phyloP scores from a whole-genome alignment of 805 yeast genomes.

The Ogataea sp. region DNA sequence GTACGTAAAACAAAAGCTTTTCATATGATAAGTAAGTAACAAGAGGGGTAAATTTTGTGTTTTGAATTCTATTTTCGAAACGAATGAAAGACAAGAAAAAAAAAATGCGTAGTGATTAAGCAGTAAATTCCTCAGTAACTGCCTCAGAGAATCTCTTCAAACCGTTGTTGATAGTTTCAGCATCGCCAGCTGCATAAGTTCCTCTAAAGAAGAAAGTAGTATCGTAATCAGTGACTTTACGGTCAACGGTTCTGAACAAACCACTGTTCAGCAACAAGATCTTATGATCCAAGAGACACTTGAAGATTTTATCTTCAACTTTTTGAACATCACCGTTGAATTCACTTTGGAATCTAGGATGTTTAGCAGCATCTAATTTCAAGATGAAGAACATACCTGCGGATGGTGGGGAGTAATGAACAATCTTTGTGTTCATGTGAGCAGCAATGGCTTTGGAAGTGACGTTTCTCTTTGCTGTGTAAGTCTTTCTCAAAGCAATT shows the following conservation, averaged over 20 bases:
- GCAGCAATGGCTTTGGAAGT: slow-evolving; percentile 62
- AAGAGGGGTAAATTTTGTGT: no score
- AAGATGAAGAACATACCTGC: slow-evolving; percentile 78
- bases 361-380: slow-evolving; percentile 58
- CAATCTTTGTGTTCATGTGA: slow-evolving; percentile 34
- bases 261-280: background rate
- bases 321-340: slow-evolving; percentile 42
- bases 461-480: slow-evolving; percentile 71
- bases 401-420: slow-evolving; percentile 41
- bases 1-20: no score
- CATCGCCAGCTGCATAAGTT: slow-evolving; percentile 68
- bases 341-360: slow-evolving; percentile 67
- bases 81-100: background rate
- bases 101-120: background rate
- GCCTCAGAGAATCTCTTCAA: slow-evolving; percentile 53
- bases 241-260: background rate
- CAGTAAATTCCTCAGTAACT: slow-evolving; percentile 38
- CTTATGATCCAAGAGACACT: slow-evolving; percentile 33
- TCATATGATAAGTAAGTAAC: no score
- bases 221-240: slow-evolving; percentile 15
- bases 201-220: slow-evolving; percentile 60
- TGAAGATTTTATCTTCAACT: slow-evolving; percentile 50
- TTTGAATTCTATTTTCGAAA: no score
- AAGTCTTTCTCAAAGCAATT: slow-evolving; percentile 59
- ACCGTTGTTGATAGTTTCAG: slow-evolving; percentile 46